Percentiles rank a stretch among this genome's conserved stretches.
Conservation (phyloP, 176 grass and related monocot species). For the Oryza glaberrima region DNA sequence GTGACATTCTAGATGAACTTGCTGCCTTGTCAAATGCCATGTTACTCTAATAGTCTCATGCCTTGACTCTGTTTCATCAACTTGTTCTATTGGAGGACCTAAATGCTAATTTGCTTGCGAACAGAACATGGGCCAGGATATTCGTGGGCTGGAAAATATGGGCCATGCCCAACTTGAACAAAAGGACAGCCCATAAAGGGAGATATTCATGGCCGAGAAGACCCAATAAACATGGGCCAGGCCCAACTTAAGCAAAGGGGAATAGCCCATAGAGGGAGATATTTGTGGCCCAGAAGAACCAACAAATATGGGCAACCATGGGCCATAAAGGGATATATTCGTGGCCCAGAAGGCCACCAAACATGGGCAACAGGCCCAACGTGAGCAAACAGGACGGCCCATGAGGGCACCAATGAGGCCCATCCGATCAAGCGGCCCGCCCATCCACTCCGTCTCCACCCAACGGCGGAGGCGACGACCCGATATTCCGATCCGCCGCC, state of each 20-base stretch:
- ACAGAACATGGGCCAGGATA: too few relatives aligned
- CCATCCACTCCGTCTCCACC: background rate
- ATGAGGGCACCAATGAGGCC: too few relatives aligned
- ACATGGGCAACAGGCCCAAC: too few relatives aligned
- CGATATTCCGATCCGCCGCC: background rate
- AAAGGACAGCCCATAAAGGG: too few relatives aligned
- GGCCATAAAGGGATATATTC: too few relatives aligned
- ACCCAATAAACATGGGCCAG: background rate
- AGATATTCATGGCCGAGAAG: too few relatives aligned
- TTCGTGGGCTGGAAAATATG: background rate
- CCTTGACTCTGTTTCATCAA: too few relatives aligned
- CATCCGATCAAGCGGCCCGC: background rate
- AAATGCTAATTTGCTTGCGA: background rate
- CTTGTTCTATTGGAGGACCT: too few relatives aligned
- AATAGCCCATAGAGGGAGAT: background rate
- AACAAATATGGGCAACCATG: too few relatives aligned
- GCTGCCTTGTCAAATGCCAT: background rate
- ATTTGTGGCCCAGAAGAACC: too few relatives aligned
- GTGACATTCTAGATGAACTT: background rate
- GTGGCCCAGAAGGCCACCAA: too few relatives aligned
- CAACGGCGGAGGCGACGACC: background rate
- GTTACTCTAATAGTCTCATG: background rate
- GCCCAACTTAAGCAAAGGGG: too few relatives aligned
- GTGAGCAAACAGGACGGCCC: background rate
- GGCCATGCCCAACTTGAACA: background rate